A percentile compares a stretch with the other conserved stretches of the same genome.
Conservation (phyloP, 2,329 filamentous ascomycete species). For the Sporothrix dimorphospora region DNA sequence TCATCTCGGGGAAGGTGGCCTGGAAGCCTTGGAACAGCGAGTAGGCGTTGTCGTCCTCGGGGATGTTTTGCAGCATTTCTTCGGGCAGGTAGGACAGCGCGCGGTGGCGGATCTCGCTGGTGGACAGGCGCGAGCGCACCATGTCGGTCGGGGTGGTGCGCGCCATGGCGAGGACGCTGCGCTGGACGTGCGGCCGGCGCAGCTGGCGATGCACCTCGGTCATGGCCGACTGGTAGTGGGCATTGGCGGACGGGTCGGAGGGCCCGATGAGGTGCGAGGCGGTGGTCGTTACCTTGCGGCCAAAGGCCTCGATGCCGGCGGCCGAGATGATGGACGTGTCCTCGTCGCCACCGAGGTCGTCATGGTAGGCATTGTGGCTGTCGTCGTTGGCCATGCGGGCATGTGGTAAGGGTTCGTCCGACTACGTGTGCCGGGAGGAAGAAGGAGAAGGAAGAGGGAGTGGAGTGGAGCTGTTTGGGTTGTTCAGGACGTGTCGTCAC, state of each 20-base stretch:
- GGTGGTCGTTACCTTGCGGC: constrained; percentile 91
- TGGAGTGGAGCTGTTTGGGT: too few relatives aligned
- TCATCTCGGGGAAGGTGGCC: constrained; percentile 75
- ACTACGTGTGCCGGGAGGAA: background rate
- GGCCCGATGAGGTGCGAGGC: constrained; percentile 86
- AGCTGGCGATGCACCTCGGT: constrained; percentile 88
- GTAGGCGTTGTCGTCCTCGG: constrained; percentile 82
- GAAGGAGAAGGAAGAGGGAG: background rate
- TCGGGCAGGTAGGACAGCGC: constrained; percentile 87
- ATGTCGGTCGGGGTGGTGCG: constrained; percentile 92
- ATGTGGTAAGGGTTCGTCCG: background rate
- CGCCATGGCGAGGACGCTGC: constrained; percentile 87
- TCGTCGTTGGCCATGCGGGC: constrained; percentile 41
- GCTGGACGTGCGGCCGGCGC: constrained; percentile 79
- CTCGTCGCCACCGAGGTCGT: constrained; percentile 51
- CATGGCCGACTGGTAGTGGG: constrained; percentile 85
- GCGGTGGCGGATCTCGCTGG: constrained; percentile 89
- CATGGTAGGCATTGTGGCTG: constrained; percentile 51
- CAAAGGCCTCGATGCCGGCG: constrained; percentile 87
- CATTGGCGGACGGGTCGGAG: constrained; percentile 58
- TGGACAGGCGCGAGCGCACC: constrained; percentile 87
- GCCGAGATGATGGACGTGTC: constrained; percentile 56
- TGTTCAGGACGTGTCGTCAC: background rate
- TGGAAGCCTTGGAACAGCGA: constrained; percentile 97
- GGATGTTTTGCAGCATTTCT: constrained; percentile 86